phyloP scores from a whole-genome alignment of 306 rosid genomes.

The Vigna hirtella region DNA sequence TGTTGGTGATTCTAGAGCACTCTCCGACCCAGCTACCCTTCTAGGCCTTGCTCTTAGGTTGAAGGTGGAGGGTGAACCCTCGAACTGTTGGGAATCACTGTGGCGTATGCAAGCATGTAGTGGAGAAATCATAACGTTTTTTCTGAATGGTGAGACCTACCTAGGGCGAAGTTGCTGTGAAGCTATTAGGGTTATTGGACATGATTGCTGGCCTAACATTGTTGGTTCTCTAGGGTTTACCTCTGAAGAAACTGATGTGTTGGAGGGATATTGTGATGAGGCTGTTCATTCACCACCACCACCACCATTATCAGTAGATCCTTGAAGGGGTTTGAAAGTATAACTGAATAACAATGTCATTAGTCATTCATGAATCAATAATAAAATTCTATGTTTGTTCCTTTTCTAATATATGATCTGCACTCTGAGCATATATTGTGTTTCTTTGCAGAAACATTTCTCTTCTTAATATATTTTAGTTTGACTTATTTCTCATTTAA shows the following conservation, averaged over 20 bases:
- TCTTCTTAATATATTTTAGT: background rate
- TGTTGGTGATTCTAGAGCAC: background rate
- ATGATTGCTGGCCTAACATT: slow-evolving; percentile 28
- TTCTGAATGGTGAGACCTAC: slow-evolving; percentile 15
- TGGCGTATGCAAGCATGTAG: slow-evolving; percentile 16
- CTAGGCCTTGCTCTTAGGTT: background rate
- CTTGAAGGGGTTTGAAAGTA: background rate
- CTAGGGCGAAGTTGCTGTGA: slow-evolving; percentile 10
- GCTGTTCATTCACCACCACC: background rate
- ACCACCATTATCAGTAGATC: background rate
- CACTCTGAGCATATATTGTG: background rate
- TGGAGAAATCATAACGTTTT: slow-evolving; percentile 7
- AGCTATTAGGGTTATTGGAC: slow-evolving; percentile 25
- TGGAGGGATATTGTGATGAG: slow-evolving; percentile 21
- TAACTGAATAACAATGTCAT: background rate
- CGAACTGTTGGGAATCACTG: slow-evolving; percentile 13
- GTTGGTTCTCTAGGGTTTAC: slow-evolving; percentile 18
- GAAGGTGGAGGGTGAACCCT: slow-evolving; percentile 26
- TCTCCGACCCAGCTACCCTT: background rate
- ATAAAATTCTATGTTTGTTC: background rate
- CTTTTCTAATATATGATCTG: background rate
- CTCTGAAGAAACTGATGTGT: background rate
- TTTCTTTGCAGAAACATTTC: background rate
- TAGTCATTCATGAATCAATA: background rate
- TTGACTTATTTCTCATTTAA: background rate